Evolutionary conservation across 495 filamentous ascomycete species (phyloP), one percentile per base, ranked within the genome.

Genomic region (Penicillium daleae): DNA sequence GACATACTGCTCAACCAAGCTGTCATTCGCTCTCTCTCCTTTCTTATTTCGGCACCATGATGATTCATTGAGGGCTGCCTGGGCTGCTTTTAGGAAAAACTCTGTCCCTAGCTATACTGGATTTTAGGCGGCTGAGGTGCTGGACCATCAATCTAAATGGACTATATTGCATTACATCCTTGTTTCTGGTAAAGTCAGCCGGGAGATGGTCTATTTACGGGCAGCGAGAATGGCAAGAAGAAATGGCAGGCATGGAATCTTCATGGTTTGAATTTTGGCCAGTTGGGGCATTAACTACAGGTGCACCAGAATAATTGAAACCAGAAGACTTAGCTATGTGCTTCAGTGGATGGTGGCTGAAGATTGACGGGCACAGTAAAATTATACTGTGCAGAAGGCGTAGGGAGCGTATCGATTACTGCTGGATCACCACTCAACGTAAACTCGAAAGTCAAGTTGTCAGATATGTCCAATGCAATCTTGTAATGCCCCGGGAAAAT

Each of bases 401-500:
- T 44, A 60, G 58, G 58, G 15, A 60, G 58, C 32, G 58, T 60
- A 8, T 60, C 58, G 29, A 52, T 52, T 4, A 52, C 49, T n/a
- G 24, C 26, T n/a, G 49, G 6, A 32, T 31, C 12, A 6, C 49
- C 49, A n/a, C 15, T 52, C 15, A 52, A 21, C 15, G 24, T 32
- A 32, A 52, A 52, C 49, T 52, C 49, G 26, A 29, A 52, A n/a
- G 49, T 52, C 49, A 52, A 29, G 26, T 5, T 19, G 15, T 52
- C 49, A 15, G 22, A 48, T 62, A 48, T 52, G 48, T 89, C 85
- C 21, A 89, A 61, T 55, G 76, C 58, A 40, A 89, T 26, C 12
- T 64, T 76, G 62, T 90, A 89, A 4, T 69, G 73, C 7, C 87
- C 87, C 2, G 87, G 87, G 66, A 86, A 89, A 49, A 90, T 60